phyloP scores from a whole-genome alignment of 176 grass and related monocot species.

The Panicum miliaceum region DNA sequence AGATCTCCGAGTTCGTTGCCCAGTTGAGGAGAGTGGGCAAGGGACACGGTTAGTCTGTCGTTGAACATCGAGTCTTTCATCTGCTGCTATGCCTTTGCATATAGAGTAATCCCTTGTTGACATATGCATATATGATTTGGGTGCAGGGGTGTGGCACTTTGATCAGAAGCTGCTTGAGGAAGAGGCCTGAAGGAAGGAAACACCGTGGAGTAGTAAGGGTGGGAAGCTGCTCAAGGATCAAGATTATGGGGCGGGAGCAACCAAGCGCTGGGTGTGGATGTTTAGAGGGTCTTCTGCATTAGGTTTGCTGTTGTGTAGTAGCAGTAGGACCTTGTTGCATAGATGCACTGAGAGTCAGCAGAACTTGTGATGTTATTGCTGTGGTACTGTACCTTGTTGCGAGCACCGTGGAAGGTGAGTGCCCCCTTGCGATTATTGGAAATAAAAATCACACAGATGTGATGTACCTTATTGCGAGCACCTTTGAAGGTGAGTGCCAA shows the following conservation, averaged over 20 bases:
- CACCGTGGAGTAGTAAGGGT: background rate
- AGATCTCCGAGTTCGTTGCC: conserved; percentile 74
- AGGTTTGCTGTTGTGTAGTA: background rate
- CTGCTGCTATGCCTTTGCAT: background rate
- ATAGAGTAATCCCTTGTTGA: background rate
- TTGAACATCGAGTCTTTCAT: background rate
- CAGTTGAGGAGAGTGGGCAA: conserved; percentile 88
- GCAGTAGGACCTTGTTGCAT: background rate
- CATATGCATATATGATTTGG: background rate
- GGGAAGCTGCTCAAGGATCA: background rate
- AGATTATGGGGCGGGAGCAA: background rate
- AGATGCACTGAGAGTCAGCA: background rate
- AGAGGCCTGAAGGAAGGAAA: conserved; percentile 38
- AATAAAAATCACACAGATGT: conserved; percentile 1
- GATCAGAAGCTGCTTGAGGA: conserved; percentile 78
- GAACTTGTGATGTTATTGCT: background rate
- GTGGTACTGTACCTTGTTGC: no score
- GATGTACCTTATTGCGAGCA: no score
- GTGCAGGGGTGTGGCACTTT: conserved; percentile 92
- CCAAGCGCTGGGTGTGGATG: background rate
- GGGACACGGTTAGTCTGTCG: conserved; percentile 70
- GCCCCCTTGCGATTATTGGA: background rate
- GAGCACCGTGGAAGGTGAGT: no score
- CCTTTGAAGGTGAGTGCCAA: no score
- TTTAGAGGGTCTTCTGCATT: background rate